phyloP scores from a whole-genome alignment of 2,329 filamentous ascomycete genomes.

The Fusarium sulawesiense region DNA sequence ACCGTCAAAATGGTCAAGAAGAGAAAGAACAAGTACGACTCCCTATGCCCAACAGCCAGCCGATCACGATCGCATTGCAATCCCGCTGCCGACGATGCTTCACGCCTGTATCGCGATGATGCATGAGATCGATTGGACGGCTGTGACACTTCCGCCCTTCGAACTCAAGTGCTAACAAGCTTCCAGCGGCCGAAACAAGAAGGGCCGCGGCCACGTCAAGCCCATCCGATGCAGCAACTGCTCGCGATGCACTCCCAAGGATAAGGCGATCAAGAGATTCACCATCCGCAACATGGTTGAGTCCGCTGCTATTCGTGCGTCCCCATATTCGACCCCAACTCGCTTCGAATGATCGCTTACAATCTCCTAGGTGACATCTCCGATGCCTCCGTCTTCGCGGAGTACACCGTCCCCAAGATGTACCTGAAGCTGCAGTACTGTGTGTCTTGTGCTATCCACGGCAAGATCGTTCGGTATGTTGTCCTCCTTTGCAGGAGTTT shows the following conservation, averaged over 20 bases:
- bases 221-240: slow-evolving; percentile 86
- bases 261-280: slow-evolving; percentile 99
- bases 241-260: slow-evolving; percentile 93
- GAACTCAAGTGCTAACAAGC: slow-evolving; percentile 31
- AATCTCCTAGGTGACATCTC: slow-evolving; percentile 91
- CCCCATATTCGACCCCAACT: background rate
- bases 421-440: slow-evolving; percentile 99
- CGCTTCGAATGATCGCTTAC: slow-evolving; percentile 26
- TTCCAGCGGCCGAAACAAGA: slow-evolving; percentile 96
- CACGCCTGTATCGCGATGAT: slow-evolving; percentile 15
- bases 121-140: slow-evolving; percentile 24
- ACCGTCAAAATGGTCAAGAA: slow-evolving; percentile 78
- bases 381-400: slow-evolving; percentile 97
- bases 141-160: background rate
- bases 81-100: slow-evolving; percentile 32
- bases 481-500: slow-evolving; percentile 63
- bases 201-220: slow-evolving; percentile 99
- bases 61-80: slow-evolving; percentile 34
- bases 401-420: slow-evolving; percentile 99
- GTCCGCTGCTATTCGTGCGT: slow-evolving; percentile 99
- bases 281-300: slow-evolving; percentile 99
- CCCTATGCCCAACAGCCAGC: slow-evolving; percentile 2
- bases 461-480: slow-evolving; percentile 99
- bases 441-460: slow-evolving; percentile 99
- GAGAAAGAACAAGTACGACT: slow-evolving; percentile 74